These are phyloP conservation scores for Saccharomyces hybrid DNA, from an alignment of 1,139 yeast genomes.

Conservation along the genomic window DNA sequence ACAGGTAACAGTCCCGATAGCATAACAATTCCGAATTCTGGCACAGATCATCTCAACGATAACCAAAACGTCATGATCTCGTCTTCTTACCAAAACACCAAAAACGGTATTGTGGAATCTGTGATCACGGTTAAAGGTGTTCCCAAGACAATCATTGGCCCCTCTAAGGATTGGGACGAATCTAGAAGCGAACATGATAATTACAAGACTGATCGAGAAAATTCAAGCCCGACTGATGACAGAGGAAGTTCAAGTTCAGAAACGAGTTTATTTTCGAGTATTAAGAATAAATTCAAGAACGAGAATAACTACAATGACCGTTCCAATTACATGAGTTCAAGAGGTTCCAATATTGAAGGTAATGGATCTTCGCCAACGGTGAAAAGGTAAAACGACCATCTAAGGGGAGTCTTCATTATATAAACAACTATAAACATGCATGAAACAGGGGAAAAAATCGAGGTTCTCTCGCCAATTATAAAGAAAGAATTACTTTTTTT, in stretches of 20 bases:
- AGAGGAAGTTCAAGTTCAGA: slow-evolving; percentile 1
- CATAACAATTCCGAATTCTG: not conserved
- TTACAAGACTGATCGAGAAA: not conserved
- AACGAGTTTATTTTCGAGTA: not conserved
- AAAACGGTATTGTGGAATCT: slow-evolving; percentile 64
- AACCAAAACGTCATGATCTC: slow-evolving; percentile 13
- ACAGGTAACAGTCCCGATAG: not conserved
- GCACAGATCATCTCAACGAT: not conserved
- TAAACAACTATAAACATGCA: not conserved
- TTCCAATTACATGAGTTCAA: not conserved
- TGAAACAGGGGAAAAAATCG: not conserved
- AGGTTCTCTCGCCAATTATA: not conserved
- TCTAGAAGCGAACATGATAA: slow-evolving; percentile 5
- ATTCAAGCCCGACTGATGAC: not conserved
- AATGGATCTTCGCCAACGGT: not conserved
- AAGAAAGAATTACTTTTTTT: not conserved
- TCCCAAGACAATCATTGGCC: slow-evolving; percentile 74
- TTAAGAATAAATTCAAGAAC: slow-evolving; percentile 1
- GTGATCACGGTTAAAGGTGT: slow-evolving; percentile 79
- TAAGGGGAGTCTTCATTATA: too few species aligned
- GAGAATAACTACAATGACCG: slow-evolving; percentile 1
- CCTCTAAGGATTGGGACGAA: slow-evolving; percentile 27
- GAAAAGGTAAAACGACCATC: not conserved
- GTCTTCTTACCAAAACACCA: slow-evolving; percentile 22
- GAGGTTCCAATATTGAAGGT: not conserved